These are phyloP conservation scores for Leccinum obscurum DNA, from an alignment of 768 basidiomycete genomes.

Conservation along the genomic window DNA sequence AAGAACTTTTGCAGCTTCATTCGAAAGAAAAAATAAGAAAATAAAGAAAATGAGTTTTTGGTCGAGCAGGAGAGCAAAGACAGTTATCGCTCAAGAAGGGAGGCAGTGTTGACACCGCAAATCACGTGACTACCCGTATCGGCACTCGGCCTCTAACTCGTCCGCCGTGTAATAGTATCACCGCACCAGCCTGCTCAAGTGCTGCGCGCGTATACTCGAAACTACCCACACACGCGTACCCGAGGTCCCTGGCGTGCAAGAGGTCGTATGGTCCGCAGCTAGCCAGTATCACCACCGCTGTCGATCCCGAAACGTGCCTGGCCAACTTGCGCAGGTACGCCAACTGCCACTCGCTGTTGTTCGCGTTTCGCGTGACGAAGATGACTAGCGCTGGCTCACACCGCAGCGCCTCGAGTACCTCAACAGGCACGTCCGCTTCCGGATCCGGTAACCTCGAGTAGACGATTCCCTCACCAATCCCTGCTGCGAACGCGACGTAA, in stretches of 20 bases:
- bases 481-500: conserved; percentile 49
- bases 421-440: conserved; percentile 4
- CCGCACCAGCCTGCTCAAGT: conserved; percentile 43
- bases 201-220: conserved; percentile 61
- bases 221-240: conserved; percentile 45
- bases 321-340: conserved; percentile 37
- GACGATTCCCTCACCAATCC: conserved; percentile 40
- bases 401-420: conserved; percentile 8
- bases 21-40: not conserved
- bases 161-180: conserved; percentile 42
- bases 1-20: conserved; percentile 63
- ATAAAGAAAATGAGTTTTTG: too few species aligned
- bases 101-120: conserved; percentile 24
- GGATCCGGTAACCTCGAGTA: conserved; percentile 33
- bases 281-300: conserved; percentile 49
- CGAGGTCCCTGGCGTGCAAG: conserved; percentile 26
- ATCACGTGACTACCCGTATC: conserved; percentile 24
- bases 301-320: conserved; percentile 13
- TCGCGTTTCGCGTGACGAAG: conserved; percentile 60
- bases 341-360: conserved; percentile 53
- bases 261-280: conserved; percentile 72
- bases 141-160: conserved; percentile 13
- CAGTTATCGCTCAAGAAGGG: conserved; percentile 12
- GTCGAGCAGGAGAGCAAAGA: not conserved
- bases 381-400: conserved; percentile 27